Percentiles rank a stretch among this genome's conserved stretches.
phyloP scores from a whole-genome alignment of 352 stramenopile species.

The Pythium biforme region DNA sequence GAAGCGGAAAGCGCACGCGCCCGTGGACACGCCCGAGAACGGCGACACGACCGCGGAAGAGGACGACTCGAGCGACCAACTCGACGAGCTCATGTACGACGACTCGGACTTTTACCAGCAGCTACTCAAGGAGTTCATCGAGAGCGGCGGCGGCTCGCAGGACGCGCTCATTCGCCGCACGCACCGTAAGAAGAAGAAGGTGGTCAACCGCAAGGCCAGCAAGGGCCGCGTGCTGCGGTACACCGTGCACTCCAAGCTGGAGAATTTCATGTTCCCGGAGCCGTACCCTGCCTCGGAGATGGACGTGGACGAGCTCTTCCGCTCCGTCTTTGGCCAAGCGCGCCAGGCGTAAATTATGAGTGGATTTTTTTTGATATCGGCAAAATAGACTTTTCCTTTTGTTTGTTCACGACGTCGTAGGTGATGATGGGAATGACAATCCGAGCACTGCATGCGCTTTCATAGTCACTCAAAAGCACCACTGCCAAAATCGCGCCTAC shows the following conservation, averaged over 20 bases:
- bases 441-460: too few relatives aligned
- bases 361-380: conserved; percentile 1
- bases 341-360: conserved; percentile 36
- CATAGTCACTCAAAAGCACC: not conserved
- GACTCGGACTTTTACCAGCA: conserved; percentile 89
- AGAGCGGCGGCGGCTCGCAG: conserved; percentile 58
- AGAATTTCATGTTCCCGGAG: conserved; percentile 91
- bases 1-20: conserved; percentile 81
- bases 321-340: conserved; percentile 76
- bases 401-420: conserved; percentile 2
- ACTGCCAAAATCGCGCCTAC: conserved; percentile 29
- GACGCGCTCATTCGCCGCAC: conserved; percentile 54
- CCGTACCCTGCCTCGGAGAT: conserved; percentile 74
- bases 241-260: conserved; percentile 83
- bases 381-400: conserved; percentile 22
- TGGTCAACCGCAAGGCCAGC: conserved; percentile 86
- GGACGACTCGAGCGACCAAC: conserved; percentile 36
- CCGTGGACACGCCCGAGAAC: conserved; percentile 34
- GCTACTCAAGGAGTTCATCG: conserved; percentile 88
- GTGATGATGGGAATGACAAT: not conserved
- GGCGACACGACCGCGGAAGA: conserved; percentile 39
- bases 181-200: conserved; percentile 84
- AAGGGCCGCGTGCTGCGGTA: conserved; percentile 84
- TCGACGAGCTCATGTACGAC: conserved; percentile 87
- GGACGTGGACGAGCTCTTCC: conserved; percentile 84